Base-by-base conservation (phyloP, 768 basidiomycete species). In the Rhizopogon rudus region DNA sequence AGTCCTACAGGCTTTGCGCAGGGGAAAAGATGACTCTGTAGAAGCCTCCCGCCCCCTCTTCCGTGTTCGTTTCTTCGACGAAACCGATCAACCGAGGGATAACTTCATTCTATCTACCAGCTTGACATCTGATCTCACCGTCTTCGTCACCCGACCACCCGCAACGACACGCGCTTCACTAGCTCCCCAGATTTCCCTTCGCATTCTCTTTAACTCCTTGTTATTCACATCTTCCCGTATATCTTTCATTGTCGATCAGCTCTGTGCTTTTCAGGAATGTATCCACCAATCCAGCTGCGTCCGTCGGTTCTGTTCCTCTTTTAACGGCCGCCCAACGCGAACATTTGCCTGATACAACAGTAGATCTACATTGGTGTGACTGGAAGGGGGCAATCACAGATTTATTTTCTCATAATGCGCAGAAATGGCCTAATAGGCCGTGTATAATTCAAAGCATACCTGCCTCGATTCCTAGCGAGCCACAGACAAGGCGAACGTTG, bases 311-410 rank as follows among this genome's bases (percentile, higher is more conserved):
- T 1, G 82, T 96, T 12, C 86, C 93, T 1, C 71, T 98, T 12
- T 72, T 93, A 48, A 93, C 92, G 0, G 75, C 85, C 3, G 67
- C 73, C 10, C 93, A 98, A 71, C 78, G 77, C 52, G 74, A 71
- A 12, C 77, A 77, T 45, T 79, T 99, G 4, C 97, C 97, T 0
- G 80, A 89, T 65, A 93, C 96, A 3, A 84, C 82, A 10, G 87
- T 83, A 13, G 88, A 98, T 68, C 81, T 99, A 37, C 82, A 97
- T 62, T 99, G 97, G 96, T 96, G 93, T 70, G 95, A 87, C 51
- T 99, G 88, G 83, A 93, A 94, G 68, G 97, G 96, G 33, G 91
- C 96, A 6, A 98, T 99, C 66, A 93, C 96, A 13, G 90, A 96
- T 67, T 83, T 98, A 22, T 98, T 99, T 71, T 89, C 93, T 9